Conservation (phyloP, 2,329 filamentous ascomycete genomes). For the Xylariaceae sp. region DNA sequence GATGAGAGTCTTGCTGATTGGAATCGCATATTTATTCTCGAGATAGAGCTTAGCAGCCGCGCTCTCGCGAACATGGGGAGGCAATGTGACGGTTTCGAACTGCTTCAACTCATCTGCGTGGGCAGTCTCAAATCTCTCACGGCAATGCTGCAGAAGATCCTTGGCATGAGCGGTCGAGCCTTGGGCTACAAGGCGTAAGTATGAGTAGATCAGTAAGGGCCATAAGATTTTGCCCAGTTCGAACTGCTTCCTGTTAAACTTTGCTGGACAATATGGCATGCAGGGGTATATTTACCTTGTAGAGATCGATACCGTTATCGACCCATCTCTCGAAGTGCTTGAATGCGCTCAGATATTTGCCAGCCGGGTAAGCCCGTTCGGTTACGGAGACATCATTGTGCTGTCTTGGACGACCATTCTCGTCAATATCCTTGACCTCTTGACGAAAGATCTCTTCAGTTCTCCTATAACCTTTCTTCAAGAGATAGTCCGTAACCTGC, state of each 20-base stretch:
- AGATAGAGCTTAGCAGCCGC: conserved; percentile 75
- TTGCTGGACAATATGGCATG: not conserved
- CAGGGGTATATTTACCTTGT: conserved; percentile 60
- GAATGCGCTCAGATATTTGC: conserved; percentile 74
- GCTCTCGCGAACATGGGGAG: conserved; percentile 75
- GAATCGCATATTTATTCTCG: conserved; percentile 83
- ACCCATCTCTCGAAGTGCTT: conserved; percentile 75
- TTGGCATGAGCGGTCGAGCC: conserved; percentile 69
- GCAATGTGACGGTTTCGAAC: conserved; percentile 69
- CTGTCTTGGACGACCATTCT: conserved; percentile 70
- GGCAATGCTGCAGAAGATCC: conserved; percentile 66
- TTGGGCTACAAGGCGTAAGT: conserved; percentile 71
- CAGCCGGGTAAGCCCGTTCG: conserved; percentile 27
- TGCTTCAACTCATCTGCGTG: conserved; percentile 76
- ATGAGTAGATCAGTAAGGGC: conserved; percentile 93
- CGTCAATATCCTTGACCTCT: conserved; percentile 80
- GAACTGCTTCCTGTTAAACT: conserved; percentile 48
- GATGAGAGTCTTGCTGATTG: conserved; percentile 80
- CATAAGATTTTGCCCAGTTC: conserved; percentile 85
- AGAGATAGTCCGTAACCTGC: conserved; percentile 84
- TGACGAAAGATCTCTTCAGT: conserved; percentile 91
- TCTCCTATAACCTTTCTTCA: conserved; percentile 89
- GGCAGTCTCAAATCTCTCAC: conserved; percentile 65
- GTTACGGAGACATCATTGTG: conserved; percentile 66
- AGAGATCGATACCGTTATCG: conserved; percentile 87